Conservation (phyloP, 306 rosid species). For the Fragaria ananassa region DNA sequence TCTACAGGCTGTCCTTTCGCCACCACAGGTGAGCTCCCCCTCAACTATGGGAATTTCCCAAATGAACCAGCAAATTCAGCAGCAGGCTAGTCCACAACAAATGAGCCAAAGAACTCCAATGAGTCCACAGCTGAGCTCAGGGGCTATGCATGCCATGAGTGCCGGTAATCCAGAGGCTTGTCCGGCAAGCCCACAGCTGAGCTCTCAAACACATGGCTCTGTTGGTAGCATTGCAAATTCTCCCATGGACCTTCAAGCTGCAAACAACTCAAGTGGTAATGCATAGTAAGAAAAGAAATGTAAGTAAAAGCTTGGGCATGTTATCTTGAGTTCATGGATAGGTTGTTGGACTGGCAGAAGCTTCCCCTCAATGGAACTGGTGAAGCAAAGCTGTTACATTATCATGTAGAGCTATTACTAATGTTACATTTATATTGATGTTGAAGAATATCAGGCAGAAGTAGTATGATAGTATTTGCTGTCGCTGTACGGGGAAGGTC, state of each 20-base stretch:
- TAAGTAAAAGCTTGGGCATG: conserved; percentile 7
- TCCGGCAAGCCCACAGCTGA: conserved; percentile 95
- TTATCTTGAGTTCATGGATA: neutral
- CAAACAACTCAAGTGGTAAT: conserved; percentile 72
- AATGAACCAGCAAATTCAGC: conserved; percentile 62
- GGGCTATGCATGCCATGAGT: conserved; percentile 77
- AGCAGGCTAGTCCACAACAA: conserved; percentile 79
- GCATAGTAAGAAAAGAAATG: conserved; percentile 32
- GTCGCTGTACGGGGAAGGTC: neutral
- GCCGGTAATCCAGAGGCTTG: conserved; percentile 89
- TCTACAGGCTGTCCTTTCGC: conserved; percentile 74
- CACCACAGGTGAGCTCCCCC: conserved; percentile 89
- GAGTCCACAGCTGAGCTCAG: conserved; percentile 96
- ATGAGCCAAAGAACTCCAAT: conserved; percentile 89
- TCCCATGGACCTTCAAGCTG: conserved; percentile 94
- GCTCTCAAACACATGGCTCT: conserved; percentile 91
- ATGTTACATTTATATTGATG: neutral
- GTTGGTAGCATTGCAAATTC: conserved; percentile 67
- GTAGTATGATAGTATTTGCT: neutral
- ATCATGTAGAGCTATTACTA: neutral
- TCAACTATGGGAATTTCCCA: conserved; percentile 79
- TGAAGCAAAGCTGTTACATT: neutral
- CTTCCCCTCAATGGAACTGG: neutral
- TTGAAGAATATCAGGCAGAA: neutral
- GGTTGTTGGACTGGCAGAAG: neutral